A percentile compares a stretch with the other conserved stretches of the same genome.
phyloP scores from a whole-genome alignment of 192 early-diverging fungal species.

The Rhizophagus prolifer region DNA sequence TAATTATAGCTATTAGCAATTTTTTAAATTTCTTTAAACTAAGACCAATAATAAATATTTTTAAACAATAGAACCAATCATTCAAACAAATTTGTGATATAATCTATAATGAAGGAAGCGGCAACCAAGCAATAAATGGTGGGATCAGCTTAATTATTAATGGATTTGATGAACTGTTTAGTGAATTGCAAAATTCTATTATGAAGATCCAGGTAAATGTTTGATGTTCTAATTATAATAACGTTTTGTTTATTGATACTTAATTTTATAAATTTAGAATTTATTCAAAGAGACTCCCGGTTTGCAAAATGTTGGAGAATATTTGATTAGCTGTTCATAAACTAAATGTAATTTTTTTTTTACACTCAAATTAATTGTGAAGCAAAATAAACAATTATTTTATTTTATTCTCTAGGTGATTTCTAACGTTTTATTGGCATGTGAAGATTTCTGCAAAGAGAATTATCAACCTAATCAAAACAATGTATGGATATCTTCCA shows the following conservation, averaged over 20 bases:
- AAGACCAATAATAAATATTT: neutral
- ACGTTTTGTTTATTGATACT: neutral
- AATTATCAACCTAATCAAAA: neutral
- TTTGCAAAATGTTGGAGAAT: neutral
- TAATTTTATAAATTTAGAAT: neutral
- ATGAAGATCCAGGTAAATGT: constrained; percentile 3
- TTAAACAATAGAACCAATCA: neutral
- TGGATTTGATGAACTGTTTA: constrained; percentile 20
- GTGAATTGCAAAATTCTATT: neutral
- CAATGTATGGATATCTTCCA: constrained; percentile 3
- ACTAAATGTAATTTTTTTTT: neutral
- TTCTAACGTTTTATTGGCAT: neutral
- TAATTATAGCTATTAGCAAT: neutral
- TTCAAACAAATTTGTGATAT: constrained; percentile 9
- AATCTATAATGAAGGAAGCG: neutral
- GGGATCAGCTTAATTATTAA: neutral
- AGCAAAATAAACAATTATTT: neutral
- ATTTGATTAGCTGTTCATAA: constrained; percentile 10
- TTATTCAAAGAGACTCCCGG: neutral
- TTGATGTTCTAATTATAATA: neutral
- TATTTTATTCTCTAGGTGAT: constrained; percentile 9
- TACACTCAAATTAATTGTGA: neutral
- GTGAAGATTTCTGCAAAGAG: constrained; percentile 17
- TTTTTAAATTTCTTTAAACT: neutral
- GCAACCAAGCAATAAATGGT: neutral